These are phyloP conservation scores for Tilletia indica DNA, from an alignment of 1,284 basidiomycete genomes.

Conservation along the genomic window DNA sequence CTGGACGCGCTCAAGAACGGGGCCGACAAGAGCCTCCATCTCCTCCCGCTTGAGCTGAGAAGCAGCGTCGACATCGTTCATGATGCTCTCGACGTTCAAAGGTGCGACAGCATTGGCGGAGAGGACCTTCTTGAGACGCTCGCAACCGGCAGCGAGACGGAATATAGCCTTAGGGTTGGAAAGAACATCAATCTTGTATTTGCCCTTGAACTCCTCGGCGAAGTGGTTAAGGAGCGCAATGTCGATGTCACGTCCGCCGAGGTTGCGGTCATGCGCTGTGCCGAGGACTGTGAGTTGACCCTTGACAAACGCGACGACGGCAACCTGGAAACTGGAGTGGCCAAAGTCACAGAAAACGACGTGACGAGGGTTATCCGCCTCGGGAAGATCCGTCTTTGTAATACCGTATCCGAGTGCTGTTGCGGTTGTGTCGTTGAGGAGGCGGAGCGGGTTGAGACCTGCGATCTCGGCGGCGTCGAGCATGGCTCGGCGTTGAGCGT, in stretches of 20 bases:
- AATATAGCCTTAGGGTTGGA: slow-evolving; percentile 54
- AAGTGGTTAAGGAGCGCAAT: slow-evolving; percentile 54
- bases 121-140: slow-evolving; percentile 56
- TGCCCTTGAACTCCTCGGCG: slow-evolving; percentile 54
- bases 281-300: slow-evolving; percentile 54
- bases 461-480: slow-evolving; percentile 55
- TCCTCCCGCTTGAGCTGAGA: slow-evolving; percentile 55
- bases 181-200: slow-evolving; percentile 56
- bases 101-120: slow-evolving; percentile 54
- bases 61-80: slow-evolving; percentile 54
- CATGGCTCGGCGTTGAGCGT: slow-evolving; percentile 51
- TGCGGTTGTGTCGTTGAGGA: slow-evolving; percentile 55
- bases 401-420: slow-evolving; percentile 55
- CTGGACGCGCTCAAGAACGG: slow-evolving; percentile 46
- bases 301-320: slow-evolving; percentile 54
- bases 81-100: slow-evolving; percentile 54
- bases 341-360: slow-evolving; percentile 56
- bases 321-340: slow-evolving; percentile 55
- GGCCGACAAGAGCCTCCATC: slow-evolving; percentile 51
- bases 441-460: slow-evolving; percentile 53
- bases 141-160: slow-evolving; percentile 53
- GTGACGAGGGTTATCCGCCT: slow-evolving; percentile 51
- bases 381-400: slow-evolving; percentile 55
- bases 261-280: slow-evolving; percentile 52
- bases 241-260: slow-evolving; percentile 56